Percentiles rank a stretch among this genome's conserved stretches.
Conservation (phyloP, 441 rosid species). For the Aleurites moluccanus region DNA sequence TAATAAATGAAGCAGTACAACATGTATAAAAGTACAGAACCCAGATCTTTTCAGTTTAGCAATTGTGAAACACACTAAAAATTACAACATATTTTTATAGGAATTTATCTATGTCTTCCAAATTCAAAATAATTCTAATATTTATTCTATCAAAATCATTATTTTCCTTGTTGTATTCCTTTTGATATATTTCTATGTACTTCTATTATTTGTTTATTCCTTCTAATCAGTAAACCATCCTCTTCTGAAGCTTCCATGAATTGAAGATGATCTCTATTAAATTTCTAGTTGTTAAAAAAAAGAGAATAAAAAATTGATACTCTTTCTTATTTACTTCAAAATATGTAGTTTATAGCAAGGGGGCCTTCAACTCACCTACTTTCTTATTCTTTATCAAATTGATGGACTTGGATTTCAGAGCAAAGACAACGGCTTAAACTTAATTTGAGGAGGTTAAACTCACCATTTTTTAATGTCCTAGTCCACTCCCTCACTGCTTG, state of each 20-base stretch:
- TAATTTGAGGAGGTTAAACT: constrained; percentile 21
- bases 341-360: background rate
- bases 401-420: background rate
- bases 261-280: background rate
- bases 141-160: background rate
- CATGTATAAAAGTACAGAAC: background rate
- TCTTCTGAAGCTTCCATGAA: background rate
- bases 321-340: background rate
- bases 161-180: background rate
- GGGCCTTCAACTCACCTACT: background rate
- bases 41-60: background rate
- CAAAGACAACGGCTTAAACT: background rate
- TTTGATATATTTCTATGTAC: background rate
- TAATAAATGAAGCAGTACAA: background rate
- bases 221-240: background rate
- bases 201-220: background rate
- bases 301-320: background rate
- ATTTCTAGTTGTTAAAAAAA: background rate
- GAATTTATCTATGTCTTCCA: background rate
- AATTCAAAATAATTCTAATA: background rate
- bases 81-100: background rate
- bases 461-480: constrained; percentile 20
- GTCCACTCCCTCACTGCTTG: background rate
- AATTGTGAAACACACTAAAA: background rate
- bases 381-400: background rate